Percentiles rank a stretch among this genome's conserved stretches.
These are phyloP conservation scores for Solanum raphanifolium DNA, from an alignment of 257 asterid species.

Conservation along the genomic window DNA sequence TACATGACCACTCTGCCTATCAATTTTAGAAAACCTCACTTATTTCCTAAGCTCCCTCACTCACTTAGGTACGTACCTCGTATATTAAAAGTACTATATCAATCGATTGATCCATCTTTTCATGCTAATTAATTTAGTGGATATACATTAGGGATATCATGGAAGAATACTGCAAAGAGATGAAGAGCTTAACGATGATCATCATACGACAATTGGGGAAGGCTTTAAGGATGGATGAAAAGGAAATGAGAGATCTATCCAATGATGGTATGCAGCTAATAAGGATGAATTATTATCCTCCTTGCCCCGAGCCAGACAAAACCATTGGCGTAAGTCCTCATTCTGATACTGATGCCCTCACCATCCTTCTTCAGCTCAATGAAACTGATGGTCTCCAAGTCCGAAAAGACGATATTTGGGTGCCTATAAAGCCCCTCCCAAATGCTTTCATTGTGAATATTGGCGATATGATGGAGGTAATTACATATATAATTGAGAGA, in stretches of 20 bases:
- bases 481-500: neutral
- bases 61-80: neutral
- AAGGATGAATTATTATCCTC: constrained; percentile 48
- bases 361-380: constrained; percentile 46
- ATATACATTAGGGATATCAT: constrained; percentile 16
- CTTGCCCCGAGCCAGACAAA: constrained; percentile 38
- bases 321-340: constrained; percentile 40
- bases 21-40: neutral
- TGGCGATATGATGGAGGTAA: constrained; percentile 54
- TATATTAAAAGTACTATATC: too few relatives aligned
- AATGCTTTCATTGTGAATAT: constrained; percentile 40
- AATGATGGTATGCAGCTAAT: constrained; percentile 36
- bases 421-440: constrained; percentile 28
- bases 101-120: too few relatives aligned
- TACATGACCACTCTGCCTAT: neutral
- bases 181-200: constrained; percentile 16
- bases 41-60: neutral
- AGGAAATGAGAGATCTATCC: constrained; percentile 18
- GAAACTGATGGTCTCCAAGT: constrained; percentile 42
- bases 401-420: constrained; percentile 33
- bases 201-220: constrained; percentile 28
- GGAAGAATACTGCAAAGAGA: constrained; percentile 23
- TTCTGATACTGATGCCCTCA: constrained; percentile 46
- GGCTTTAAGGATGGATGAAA: constrained; percentile 28
- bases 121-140: neutral